Evolutionary conservation across 306 rosid genomes (phyloP).

Genomic region (Hippophae tibetana): DNA sequence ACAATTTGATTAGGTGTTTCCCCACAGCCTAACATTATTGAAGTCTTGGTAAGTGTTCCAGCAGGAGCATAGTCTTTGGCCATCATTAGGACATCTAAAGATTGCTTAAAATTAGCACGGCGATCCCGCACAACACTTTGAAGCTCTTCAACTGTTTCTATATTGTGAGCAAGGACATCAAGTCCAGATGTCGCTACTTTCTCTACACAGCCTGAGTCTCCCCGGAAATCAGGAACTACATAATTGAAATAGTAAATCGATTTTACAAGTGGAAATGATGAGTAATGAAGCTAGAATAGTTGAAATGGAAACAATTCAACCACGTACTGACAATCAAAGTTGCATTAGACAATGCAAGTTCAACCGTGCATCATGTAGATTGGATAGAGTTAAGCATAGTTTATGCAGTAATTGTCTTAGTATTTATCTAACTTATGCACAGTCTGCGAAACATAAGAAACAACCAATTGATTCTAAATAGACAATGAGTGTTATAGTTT

Average conservation of each 20-base stretch:
- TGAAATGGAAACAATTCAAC: neutral
- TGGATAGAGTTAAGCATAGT: neutral
- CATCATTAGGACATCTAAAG: conserved; percentile 81
- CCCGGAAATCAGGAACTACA: conserved; percentile 93
- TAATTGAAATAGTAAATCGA: conserved; percentile 15
- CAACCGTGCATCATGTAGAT: neutral
- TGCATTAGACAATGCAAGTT: neutral
- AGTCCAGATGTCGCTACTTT: conserved; percentile 83
- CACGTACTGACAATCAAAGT: neutral
- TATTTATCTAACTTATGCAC: too few relatives aligned
- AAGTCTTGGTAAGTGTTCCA: conserved; percentile 93
- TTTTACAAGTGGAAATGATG: conserved; percentile 12
- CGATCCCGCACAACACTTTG: conserved; percentile 76
- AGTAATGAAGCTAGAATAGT: neutral
- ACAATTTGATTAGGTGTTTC: conserved; percentile 91
- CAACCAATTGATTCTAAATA: too few relatives aligned
- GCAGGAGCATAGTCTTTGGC: conserved; percentile 81
- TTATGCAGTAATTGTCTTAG: neutral
- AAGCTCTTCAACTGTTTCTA: conserved; percentile 98
- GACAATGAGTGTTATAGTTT: too few relatives aligned
- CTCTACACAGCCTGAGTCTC: conserved; percentile 68
- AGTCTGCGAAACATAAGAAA: too few relatives aligned
- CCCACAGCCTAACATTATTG: conserved; percentile 96
- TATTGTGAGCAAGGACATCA: conserved; percentile 95
- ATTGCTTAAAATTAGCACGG: conserved; percentile 89